Base-by-base conservation (phyloP, 2,329 filamentous ascomycete species). In the Ascochyta koolunga region DNA sequence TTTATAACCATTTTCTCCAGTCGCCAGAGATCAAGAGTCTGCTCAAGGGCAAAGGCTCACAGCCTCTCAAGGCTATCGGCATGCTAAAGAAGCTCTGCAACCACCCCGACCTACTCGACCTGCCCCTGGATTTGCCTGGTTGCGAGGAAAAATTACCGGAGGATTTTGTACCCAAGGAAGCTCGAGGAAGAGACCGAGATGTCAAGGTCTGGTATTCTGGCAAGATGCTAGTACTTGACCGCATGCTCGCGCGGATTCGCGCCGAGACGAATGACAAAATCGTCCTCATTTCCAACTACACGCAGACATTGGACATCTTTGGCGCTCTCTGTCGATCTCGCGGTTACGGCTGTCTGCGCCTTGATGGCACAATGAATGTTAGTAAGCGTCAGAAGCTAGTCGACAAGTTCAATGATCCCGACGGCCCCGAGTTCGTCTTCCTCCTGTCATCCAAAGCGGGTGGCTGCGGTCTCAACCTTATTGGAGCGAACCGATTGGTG, bases 261-360 rank as follows among this genome's bases (percentile, higher is more conserved):
- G 88, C 93, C 66, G 93, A 98, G 68, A 98, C 95, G 0, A 97
- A 96, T 67, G 95, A 99, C 83, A 99, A 99, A 77, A 99, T 99
- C 67, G 95, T 99, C 11, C 85, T 99, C 52, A 99, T 99, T 75
- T 96, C 91, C 76, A 99, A 99, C 71, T 99, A 98, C 77, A 99
- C 95, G 0, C 90, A 95, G 66, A 99, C 95, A 0, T 83, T 99
- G 4, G 95, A 99, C 74, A 82, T 99, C 3, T 98, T 99, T 70
- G 93, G 96, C 64, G 88, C 87, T 58, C 83, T 99, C 8, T 99
- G 95, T 71, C 90, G 93, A 36, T 84, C 86, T 51, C 89, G 92
- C 15, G 84, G 83, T 2, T 99, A 99, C 68, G 93, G 93, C 35
- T 89, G 82, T 62, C 82, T 99, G 45, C 89, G 95, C 24, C 87